Evolutionary conservation across 495 filamentous ascomycete species (phyloP).

Genomic region (Penicillium lividum): DNA sequence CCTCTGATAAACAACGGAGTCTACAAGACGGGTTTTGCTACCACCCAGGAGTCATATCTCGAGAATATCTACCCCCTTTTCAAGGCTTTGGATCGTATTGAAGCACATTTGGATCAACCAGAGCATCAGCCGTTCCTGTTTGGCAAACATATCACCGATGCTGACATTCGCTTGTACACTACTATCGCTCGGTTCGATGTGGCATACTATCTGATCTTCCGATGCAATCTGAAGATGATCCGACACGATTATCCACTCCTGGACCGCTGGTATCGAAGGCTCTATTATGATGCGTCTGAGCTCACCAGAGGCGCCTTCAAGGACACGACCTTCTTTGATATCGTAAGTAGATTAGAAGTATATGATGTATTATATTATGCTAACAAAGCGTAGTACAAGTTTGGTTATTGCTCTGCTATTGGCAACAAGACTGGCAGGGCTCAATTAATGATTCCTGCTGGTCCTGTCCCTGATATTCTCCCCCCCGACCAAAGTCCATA

Average conservation of each 20-base stretch:
- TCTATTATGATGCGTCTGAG: slow-evolving; percentile 68
- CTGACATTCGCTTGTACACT: slow-evolving; percentile 65
- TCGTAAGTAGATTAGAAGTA: slow-evolving; percentile 35
- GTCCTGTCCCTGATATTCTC: slow-evolving; percentile 61
- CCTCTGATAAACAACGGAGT: slow-evolving; percentile 68
- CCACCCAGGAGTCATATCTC: slow-evolving; percentile 64
- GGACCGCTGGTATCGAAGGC: slow-evolving; percentile 65
- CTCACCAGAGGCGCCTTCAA: slow-evolving; percentile 59
- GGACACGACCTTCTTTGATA: slow-evolving; percentile 66
- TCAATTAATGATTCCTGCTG: slow-evolving; percentile 54
- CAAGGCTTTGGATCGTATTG: slow-evolving; percentile 61
- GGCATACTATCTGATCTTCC: slow-evolving; percentile 69
- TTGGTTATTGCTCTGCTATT: slow-evolving; percentile 46
- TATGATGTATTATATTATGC: not conserved
- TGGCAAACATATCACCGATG: slow-evolving; percentile 65
- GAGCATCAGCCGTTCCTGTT: slow-evolving; percentile 61
- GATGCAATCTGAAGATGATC: slow-evolving; percentile 71
- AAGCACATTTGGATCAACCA: slow-evolving; percentile 53
- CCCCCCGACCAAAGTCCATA: slow-evolving; percentile 10
- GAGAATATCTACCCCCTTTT: slow-evolving; percentile 61
- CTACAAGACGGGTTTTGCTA: slow-evolving; percentile 70
- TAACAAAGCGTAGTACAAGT: slow-evolving; percentile 14
- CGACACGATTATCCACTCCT: slow-evolving; percentile 68
- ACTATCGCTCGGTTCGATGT: slow-evolving; percentile 70
- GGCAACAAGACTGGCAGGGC: slow-evolving; percentile 14